phyloP scores from a whole-genome alignment of 495 filamentous ascomycete species.

The Trichoderma gamsii region DNA sequence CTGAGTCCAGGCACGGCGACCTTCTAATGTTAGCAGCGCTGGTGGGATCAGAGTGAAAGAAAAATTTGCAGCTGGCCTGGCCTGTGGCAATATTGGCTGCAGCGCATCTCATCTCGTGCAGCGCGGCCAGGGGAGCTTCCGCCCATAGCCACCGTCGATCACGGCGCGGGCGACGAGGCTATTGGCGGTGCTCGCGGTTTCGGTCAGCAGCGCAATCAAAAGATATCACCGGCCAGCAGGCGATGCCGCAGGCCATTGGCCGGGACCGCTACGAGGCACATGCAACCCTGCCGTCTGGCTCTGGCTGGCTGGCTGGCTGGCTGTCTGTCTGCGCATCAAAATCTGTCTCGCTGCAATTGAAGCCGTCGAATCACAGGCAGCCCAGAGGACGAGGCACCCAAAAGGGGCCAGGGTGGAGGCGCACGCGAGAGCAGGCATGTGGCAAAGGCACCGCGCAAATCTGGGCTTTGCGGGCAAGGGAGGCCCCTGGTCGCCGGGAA shows the following conservation, averaged over 20 bases:
- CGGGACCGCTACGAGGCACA: too few species aligned
- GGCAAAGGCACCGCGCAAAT: background rate
- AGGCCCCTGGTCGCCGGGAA: slow-evolving; percentile 5
- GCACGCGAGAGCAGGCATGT: slow-evolving; percentile 3
- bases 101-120: background rate
- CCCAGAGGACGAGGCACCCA: background rate
- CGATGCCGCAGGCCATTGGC: too few species aligned
- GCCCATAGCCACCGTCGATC: slow-evolving; percentile 8
- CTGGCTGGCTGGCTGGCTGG: background rate
- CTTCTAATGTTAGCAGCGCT: background rate
- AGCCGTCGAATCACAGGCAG: background rate
- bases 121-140: background rate
- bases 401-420: slow-evolving; percentile 3
- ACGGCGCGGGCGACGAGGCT: background rate
- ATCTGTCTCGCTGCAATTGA: background rate
- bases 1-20: background rate
- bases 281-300: background rate
- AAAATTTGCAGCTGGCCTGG: background rate
- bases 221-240: too few species aligned
- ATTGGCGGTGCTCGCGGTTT: too few species aligned
- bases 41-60: too few species aligned
- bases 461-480: background rate
- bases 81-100: background rate
- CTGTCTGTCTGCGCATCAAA: background rate
- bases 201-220: too few species aligned